These are phyloP conservation scores for Colletotrichum sp. DNA, from an alignment of 2,329 filamentous ascomycete genomes.

Conservation along the genomic window DNA sequence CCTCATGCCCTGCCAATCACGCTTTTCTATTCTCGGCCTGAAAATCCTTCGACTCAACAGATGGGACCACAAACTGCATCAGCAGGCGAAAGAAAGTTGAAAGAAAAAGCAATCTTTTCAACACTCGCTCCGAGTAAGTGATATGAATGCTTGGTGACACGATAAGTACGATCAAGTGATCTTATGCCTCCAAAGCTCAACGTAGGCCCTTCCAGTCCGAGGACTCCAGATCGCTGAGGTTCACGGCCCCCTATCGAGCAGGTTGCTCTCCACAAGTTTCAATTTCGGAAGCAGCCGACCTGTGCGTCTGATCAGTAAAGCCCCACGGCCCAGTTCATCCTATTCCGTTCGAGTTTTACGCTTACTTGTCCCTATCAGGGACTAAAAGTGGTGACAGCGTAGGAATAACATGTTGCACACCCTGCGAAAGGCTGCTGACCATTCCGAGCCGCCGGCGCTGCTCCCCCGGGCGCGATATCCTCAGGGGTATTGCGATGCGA, in stretches of 20 bases:
- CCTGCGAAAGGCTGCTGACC: background rate
- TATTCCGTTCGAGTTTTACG: background rate
- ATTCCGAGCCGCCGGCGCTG: background rate
- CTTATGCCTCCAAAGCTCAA: background rate
- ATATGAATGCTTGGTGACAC: background rate
- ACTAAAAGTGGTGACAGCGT: background rate
- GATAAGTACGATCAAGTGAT: background rate
- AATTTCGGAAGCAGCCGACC: background rate
- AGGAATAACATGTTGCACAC: background rate
- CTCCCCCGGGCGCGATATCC: background rate
- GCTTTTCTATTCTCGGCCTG: background rate
- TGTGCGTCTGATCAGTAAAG: background rate
- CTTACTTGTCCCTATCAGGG: background rate
- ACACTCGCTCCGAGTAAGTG: background rate
- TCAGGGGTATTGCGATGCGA: conserved; percentile 1
- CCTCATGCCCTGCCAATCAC: rapidly evolving
- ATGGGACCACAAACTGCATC: background rate
- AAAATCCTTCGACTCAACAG: background rate
- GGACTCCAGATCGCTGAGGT: background rate
- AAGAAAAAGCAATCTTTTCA: background rate
- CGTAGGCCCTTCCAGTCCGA: background rate
- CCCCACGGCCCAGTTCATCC: background rate
- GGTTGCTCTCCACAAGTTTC: background rate
- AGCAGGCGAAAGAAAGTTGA: background rate
- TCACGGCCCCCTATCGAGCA: background rate